Base-by-base conservation (phyloP, 1,139 yeast species). In the Suhomyces coccinellae region DNA sequence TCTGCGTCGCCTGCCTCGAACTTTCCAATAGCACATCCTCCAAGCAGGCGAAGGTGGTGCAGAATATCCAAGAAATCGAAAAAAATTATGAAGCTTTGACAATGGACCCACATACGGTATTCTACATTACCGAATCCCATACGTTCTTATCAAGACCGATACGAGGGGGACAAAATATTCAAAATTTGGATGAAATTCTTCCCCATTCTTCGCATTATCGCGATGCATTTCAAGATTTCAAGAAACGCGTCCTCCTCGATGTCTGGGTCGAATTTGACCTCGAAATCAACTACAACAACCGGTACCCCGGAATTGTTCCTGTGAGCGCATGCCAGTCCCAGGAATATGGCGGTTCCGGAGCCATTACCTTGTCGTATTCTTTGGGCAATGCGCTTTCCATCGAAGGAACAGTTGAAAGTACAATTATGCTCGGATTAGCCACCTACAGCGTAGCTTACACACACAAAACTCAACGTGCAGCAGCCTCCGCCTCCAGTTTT, bases 271-370 rank as follows among this genome's bases (percentile, higher is more conserved):
- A 61, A 38, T 49, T 35, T 17, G 30, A 34, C 8, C 33, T 41
- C 11, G 43, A 20, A 20, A 20, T 43, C 10, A 42, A 53, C 15
- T 22, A 37, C 3, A 33, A 42, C 6, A 26, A 32, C 3, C 43
- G 35, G 9, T 62, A 58, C 34, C 58, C 59, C 2, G 65, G 64
- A 3, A 52, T 46, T 24, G 50, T 62, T 36, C 66, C 67, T 1
- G 53, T 58, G 3, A 59, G 63, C 37, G 49, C 58, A 1, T 62
- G 67, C 38, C 64, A 59, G 31, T 59, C 65, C 2, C 62, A 56
- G 29, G 54, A 58, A 34, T 46, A 33, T 28, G 66, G 65, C 3
- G 48, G 55, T 3, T 41, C 40, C 3, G 66, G 66, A 2, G 36
- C 56, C 0, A 48, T 62, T n/a, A 34, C 48, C 3, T 59, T 61